Evolutionary conservation across 768 basidiomycete species (phyloP).

Genomic region (Trametes cinnabarina): DNA sequence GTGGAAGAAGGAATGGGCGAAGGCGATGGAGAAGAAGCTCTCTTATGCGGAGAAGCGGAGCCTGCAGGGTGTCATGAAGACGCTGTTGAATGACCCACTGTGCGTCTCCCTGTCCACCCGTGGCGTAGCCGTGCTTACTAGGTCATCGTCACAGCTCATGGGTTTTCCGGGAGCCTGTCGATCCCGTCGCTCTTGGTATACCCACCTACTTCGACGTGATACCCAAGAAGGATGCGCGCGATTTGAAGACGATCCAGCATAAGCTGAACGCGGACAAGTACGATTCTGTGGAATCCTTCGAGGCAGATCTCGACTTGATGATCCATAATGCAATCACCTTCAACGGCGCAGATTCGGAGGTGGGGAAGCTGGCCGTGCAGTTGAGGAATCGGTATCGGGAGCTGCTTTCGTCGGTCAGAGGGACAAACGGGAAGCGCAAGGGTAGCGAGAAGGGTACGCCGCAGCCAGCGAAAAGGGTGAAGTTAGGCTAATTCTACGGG

Average conservation of each 20-base stretch:
- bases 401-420: slow-evolving; percentile 47
- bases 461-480: slow-evolving; percentile 61
- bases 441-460: slow-evolving; percentile 63
- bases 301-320: slow-evolving; percentile 87
- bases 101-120: slow-evolving; percentile 35
- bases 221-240: slow-evolving; percentile 80
- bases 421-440: slow-evolving; percentile 59
- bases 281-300: slow-evolving; percentile 71
- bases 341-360: slow-evolving; percentile 80
- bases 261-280: slow-evolving; percentile 85
- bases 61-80: slow-evolving; percentile 66
- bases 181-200: slow-evolving; percentile 77
- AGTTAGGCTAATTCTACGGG: slow-evolving; percentile 44
- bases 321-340: slow-evolving; percentile 83
- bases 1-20: slow-evolving; percentile 87
- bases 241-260: slow-evolving; percentile 75
- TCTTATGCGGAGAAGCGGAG: slow-evolving; percentile 78
- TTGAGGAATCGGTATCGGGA: slow-evolving; percentile 54
- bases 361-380: slow-evolving; percentile 58
- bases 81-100: slow-evolving; percentile 67
- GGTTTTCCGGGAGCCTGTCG: slow-evolving; percentile 84
- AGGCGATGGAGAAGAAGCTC: slow-evolving; percentile 69
- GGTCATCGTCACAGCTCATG: slow-evolving; percentile 49
- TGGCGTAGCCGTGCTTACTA: neutral
- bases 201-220: slow-evolving; percentile 89